Percentiles rank a stretch among this genome's conserved stretches.
These are phyloP conservation scores for Colletotrichum orchidophilum DNA, from an alignment of 2,329 filamentous ascomycete species.

Conservation along the genomic window DNA sequence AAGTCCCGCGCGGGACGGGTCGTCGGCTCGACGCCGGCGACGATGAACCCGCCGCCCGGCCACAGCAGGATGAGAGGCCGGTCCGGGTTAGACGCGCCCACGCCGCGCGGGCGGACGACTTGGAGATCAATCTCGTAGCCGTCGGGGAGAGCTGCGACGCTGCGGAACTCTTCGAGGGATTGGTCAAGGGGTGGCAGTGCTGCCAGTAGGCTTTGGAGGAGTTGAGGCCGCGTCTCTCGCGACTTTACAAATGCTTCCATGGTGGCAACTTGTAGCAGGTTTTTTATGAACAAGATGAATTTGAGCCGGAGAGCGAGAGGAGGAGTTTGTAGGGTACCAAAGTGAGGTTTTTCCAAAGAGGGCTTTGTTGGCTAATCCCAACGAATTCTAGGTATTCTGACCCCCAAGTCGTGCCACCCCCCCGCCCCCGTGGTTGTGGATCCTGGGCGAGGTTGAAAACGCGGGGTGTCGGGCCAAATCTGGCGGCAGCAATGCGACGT, in stretches of 20 bases:
- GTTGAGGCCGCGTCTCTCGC: conserved; percentile 4
- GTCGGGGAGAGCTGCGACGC: conserved; percentile 16
- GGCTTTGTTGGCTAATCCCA: too few relatives aligned
- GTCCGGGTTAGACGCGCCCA: background rate
- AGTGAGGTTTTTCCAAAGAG: background rate
- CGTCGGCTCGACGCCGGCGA: conserved; percentile 21
- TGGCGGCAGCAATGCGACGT: background rate
- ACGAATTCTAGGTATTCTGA: background rate
- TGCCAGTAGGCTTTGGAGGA: conserved; percentile 15
- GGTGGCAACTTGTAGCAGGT: background rate
- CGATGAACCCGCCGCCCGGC: conserved; percentile 20
- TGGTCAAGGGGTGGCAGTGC: conserved; percentile 17
- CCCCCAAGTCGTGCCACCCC: background rate
- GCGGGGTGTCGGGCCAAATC: conserved; percentile 4
- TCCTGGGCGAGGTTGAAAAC: background rate
- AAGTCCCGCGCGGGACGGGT: conserved; percentile 22
- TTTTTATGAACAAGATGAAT: background rate
- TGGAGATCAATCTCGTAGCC: conserved; percentile 23
- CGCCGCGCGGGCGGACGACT: conserved; percentile 12
- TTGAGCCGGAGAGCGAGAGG: too few relatives aligned
- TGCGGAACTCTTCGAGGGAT: conserved; percentile 22
- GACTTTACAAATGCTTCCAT: conserved; percentile 17
- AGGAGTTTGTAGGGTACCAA: too few relatives aligned
- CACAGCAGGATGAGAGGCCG: conserved; percentile 10
- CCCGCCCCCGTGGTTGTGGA: background rate